Base-by-base conservation (phyloP, 1,139 yeast species). In the Zhuliangozyma blackwelliae region DNA sequence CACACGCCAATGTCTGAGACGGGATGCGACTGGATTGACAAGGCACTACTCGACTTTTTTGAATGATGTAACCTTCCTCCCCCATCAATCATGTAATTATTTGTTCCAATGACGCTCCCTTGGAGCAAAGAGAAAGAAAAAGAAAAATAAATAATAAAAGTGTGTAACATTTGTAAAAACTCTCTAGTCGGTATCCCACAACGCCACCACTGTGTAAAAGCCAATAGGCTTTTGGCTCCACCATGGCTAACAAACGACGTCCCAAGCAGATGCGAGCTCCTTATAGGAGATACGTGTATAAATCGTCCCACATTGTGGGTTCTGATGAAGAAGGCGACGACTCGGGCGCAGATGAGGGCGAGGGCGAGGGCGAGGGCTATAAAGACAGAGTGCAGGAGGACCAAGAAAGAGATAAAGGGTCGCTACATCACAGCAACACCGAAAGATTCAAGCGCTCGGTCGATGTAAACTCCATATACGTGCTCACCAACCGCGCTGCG, bases 191-290 rank as follows among this genome's bases (percentile, higher is more conserved):
- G 16, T 16, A 16, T 4, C 16, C 16, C 4, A 16, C 16, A 16
- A 16, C 16, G 4, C 4, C 16, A 4, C 16, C 16, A 4, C 16
- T 16, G 3, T 16, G 16, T 16, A 16, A 16, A 16, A 4, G 16
- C 16, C 16, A 16, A 16, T 16, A 16, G 16, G 16, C 16, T 22
- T 22, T 22, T n/a, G n/a, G 9, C 9, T 37, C 38, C 68, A 67
- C 55, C 43, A 88, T 88, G 79, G 95, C 89, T 33, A 88, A 88
- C 60, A 88, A 88, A 61, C 64, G 90, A 54, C 72, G 96, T 58
- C 89, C 96, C 11, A 84, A 84, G 68, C 82, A 88, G 69, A 68
- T 74, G 39, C 79, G 82, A 57, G 79, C 83, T 50, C 85, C 92
- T 31, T 88, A 85, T 61, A 73, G 80, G 63, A 75, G 82, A 61